Base-by-base conservation (phyloP, 2,329 filamentous ascomycete species). In the Ascochyta lentis region DNA sequence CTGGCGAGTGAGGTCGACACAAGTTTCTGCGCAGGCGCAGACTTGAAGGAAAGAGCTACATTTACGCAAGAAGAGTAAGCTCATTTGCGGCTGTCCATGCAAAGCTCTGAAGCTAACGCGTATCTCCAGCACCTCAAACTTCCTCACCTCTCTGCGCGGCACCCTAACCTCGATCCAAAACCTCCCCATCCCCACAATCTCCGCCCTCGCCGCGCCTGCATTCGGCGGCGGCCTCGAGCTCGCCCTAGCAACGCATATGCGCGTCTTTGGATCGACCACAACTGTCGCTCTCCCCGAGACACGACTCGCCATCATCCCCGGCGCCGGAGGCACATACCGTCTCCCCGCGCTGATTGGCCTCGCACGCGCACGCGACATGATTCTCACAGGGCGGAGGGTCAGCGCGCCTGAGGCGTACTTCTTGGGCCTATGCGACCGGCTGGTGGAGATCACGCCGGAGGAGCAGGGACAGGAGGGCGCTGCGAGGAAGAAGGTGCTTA, bases 221-320 rank as follows among this genome's bases (percentile, higher is more conserved):
- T 88, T 98, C 27, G 95, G 95, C 60, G 95, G 95, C 68, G 95
- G 95, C 42, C 87, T 99, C 62, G 95, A 99, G 78, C 86, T 99
- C 49, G 94, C 92, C 1, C 86, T 99, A 6, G 88, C 89, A 64
- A 96, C 94, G 1, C 88, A 95, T 76, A 87, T 99, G 77, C 91
- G 95, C 63, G 89, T 99, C 48, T 88, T 98, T 64, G 85, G 88
- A 29, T 92, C 90, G 35, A 90, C 88, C 31, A 90, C 92, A 15
- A 80, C 83, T 23, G 86, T 99, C 50, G 93, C 87, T 0, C 85
- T 98, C 5, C 95, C 95, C 1, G 95, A 99, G 76, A 98, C 95
- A 1, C 84, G 93, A 2, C 84, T 99, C 2, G 95, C 90, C 52
- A 99, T 99, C 73, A 90, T 99, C 62, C 95, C 95, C 3, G 95